Conservation (phyloP, 2,329 filamentous ascomycete species). For the Neoarthrinium moseri region DNA sequence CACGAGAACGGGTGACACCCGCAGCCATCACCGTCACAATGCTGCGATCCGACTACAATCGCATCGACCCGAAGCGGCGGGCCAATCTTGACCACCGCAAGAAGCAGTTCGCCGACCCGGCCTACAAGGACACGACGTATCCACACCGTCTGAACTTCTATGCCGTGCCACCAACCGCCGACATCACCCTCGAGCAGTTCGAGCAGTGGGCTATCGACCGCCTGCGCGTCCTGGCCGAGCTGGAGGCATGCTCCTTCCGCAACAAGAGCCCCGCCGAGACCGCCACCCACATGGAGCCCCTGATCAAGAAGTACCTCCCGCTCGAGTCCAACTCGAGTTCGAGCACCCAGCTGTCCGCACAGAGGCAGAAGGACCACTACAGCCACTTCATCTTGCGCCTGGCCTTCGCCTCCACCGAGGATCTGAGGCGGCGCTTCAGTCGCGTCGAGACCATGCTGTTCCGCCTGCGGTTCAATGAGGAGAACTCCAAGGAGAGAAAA, state of each 20-base stretch:
- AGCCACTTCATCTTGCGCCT: conserved; percentile 95
- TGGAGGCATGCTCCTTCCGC: conserved; percentile 94
- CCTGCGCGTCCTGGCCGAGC: conserved; percentile 78
- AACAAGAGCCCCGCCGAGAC: conserved; percentile 86
- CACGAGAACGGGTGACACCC: not conserved
- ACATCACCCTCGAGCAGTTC: conserved; percentile 95
- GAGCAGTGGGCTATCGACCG: conserved; percentile 98
- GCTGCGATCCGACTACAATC: conserved; percentile 37
- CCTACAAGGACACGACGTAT: conserved; percentile 77
- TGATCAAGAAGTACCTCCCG: conserved; percentile 68
- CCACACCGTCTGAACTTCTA: conserved; percentile 92
- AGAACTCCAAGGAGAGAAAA: conserved; percentile 69
- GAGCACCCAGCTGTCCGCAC: conserved; percentile 56
- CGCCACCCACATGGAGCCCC: conserved; percentile 75
- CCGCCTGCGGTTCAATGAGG: conserved; percentile 74
- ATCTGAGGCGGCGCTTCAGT: conserved; percentile 81
- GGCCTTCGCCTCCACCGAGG: conserved; percentile 88
- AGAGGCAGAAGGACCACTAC: conserved; percentile 95
- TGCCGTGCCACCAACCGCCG: conserved; percentile 78
- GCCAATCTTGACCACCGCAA: conserved; percentile 76
- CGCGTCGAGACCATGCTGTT: conserved; percentile 90
- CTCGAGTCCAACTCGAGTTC: conserved; percentile 26
- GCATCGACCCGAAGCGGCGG: conserved; percentile 70
- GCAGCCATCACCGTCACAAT: conserved; percentile 16
- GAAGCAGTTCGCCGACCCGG: conserved; percentile 77